These are phyloP conservation scores for Malassezia psittaci DNA, from an alignment of 1,284 basidiomycete species.

Conservation along the genomic window DNA sequence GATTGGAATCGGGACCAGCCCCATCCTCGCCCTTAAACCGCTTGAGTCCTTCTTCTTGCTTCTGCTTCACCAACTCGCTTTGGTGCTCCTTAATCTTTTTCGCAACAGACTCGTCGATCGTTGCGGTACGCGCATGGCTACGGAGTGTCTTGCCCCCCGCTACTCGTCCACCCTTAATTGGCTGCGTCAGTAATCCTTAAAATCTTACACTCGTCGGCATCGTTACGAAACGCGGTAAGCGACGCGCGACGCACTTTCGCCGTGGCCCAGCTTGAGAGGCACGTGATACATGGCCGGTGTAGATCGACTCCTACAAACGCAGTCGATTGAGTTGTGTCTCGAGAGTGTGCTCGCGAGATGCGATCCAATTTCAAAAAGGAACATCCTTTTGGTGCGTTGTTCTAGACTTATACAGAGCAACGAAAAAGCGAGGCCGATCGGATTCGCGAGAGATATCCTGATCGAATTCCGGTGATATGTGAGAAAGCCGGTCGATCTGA, in stretches of 20 bases:
- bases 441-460: slow-evolving; percentile 94
- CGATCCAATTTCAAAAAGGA: slow-evolving; percentile 99
- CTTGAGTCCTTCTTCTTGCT: slow-evolving; percentile 73
- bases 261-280: no score
- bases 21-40: slow-evolving; percentile 59
- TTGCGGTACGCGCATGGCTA: slow-evolving; percentile 58
- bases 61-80: slow-evolving; percentile 64
- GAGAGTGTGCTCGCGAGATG: slow-evolving; percentile 52
- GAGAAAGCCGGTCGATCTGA: slow-evolving; percentile 99
- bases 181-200: neutral
- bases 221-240: neutral
- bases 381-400: slow-evolving; percentile 80
- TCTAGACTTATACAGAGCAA: slow-evolving; percentile 61
- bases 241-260: no score
- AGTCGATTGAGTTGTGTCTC: no score
- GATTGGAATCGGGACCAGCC: slow-evolving; percentile 56
- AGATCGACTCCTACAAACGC: no score
- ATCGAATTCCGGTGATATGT: slow-evolving; percentile 98
- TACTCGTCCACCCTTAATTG: neutral
- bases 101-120: slow-evolving; percentile 62
- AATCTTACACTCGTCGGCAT: slow-evolving; percentile 1
- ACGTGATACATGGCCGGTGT: no score
- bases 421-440: slow-evolving; percentile 92
- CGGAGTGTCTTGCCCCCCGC: slow-evolving; percentile 35
- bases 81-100: slow-evolving; percentile 81